phyloP scores from a whole-genome alignment of 2,329 filamentous ascomycete genomes.

The Scleromitrula shiraiana region DNA sequence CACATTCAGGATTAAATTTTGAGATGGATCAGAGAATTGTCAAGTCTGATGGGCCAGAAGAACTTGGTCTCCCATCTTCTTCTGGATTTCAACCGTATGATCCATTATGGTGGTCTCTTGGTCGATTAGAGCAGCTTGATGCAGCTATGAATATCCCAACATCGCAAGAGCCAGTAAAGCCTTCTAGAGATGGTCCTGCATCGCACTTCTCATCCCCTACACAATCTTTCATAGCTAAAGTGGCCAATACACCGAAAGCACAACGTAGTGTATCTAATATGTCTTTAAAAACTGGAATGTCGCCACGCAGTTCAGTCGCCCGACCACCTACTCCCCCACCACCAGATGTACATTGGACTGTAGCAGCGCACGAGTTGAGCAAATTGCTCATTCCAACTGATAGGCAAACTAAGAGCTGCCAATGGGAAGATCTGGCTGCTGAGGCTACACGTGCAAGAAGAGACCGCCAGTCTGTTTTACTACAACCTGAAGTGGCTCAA shows the following conservation, averaged over 20 bases:
- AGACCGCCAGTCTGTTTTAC: conserved; percentile 54
- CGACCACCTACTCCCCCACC: conserved; percentile 57
- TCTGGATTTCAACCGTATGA: conserved; percentile 45
- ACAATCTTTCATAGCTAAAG: conserved; percentile 76
- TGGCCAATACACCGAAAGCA: conserved; percentile 54
- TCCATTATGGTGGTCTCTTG: conserved; percentile 61
- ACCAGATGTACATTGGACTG: conserved; percentile 77
- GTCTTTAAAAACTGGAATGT: conserved; percentile 30
- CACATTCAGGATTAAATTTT: conserved; percentile 41
- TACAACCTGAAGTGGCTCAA: conserved; percentile 24
- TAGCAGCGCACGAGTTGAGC: conserved; percentile 74
- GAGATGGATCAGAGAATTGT: conserved; percentile 51
- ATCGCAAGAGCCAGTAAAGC: conserved; percentile 44
- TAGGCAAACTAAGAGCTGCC: conserved; percentile 68
- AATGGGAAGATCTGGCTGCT: conserved; percentile 67
- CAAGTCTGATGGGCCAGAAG: conserved; percentile 28
- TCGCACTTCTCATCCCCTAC: conserved; percentile 83
- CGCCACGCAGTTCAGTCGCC: conserved; percentile 32
- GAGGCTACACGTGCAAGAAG: conserved; percentile 55
- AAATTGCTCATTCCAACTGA: conserved; percentile 72
- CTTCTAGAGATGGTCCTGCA: conserved; percentile 42
- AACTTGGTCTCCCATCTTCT: conserved; percentile 7
- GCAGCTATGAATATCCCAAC: conserved; percentile 43
- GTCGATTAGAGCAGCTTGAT: conserved; percentile 63
- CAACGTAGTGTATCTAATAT: conserved; percentile 55